phyloP scores from a whole-genome alignment of 345 rosid species.

The Anastatica hierochuntica region DNA sequence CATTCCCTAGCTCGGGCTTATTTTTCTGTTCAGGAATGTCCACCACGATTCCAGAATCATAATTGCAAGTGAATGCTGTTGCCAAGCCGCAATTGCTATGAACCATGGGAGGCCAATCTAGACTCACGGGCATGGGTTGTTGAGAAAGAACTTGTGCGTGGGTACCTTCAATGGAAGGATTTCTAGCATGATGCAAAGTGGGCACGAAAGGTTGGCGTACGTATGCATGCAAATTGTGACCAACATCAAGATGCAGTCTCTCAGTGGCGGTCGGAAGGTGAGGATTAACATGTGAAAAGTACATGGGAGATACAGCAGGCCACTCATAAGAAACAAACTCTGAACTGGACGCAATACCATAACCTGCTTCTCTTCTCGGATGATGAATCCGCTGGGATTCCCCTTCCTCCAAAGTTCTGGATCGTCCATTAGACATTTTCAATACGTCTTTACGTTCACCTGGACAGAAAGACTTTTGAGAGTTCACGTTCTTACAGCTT shows the following conservation, averaged over 20 bases:
- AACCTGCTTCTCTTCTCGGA: conserved; percentile 28
- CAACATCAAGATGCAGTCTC: conserved; percentile 91
- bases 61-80: conserved; percentile 56
- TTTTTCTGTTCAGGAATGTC: conserved; percentile 57
- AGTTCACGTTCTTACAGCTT: conserved; percentile 24
- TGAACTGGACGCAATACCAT: conserved; percentile 30
- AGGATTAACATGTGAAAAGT: conserved; percentile 63
- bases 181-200: conserved; percentile 65
- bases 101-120: conserved; percentile 97
- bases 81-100: conserved; percentile 58
- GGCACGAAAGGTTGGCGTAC: conserved; percentile 69
- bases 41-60: conserved; percentile 57
- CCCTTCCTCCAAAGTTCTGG: conserved; percentile 28
- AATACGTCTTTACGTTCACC: conserved; percentile 27
- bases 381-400: conserved; percentile 29
- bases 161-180: conserved; percentile 51
- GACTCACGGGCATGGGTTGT: conserved; percentile 73
- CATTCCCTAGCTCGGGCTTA: conserved; percentile 47
- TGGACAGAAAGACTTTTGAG: conserved; percentile 22
- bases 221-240: conserved; percentile 70
- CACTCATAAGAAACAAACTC: conserved; percentile 75
- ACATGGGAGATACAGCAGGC: conserved; percentile 65
- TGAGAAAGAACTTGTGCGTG: conserved; percentile 57
- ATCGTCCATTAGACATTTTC: conserved; percentile 22
- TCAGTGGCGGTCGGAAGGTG: conserved; percentile 83